These are phyloP conservation scores for Neopestalotiopsis rosae DNA, from an alignment of 2,329 filamentous ascomycete genomes.

Conservation along the genomic window DNA sequence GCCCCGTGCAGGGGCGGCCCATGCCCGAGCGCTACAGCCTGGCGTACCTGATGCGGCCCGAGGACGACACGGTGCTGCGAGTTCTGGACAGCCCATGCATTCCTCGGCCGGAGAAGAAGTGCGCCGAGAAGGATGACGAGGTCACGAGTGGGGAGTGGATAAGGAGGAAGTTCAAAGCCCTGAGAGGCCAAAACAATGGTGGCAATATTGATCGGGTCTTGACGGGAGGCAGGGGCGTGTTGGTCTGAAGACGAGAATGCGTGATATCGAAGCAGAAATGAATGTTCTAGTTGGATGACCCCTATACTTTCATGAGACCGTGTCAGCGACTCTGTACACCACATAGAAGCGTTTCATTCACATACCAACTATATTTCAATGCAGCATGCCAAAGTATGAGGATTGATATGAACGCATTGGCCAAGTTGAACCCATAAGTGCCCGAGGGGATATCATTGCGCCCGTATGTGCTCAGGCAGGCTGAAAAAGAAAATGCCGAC, in stretches of 20 bases:
- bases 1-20: not conserved
- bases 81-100: not conserved
- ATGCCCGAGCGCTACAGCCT: constrained; percentile 8
- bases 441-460: too few species aligned
- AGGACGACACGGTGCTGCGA: not conserved
- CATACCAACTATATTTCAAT: not conserved
- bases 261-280: not conserved
- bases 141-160: constrained; percentile 16
- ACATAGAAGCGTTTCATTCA: not conserved
- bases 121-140: not conserved
- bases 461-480: too few species aligned
- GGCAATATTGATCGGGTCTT: constrained; percentile 3
- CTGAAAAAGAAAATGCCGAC: too few species aligned
- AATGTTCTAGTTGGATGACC: not conserved
- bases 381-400: too few species aligned
- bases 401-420: too few species aligned
- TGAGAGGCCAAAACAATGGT: not conserved
- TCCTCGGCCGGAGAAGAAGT: not conserved
- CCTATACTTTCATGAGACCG: not conserved
- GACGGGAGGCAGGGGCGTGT: constrained; percentile 4
- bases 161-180: constrained; percentile 9
- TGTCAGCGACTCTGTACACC: not conserved
- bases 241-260: not conserved
- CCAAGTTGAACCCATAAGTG: too few species aligned
- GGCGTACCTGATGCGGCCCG: constrained; percentile 6